These are phyloP conservation scores for Cladosporium velox DNA, from an alignment of 2,329 filamentous ascomycete genomes.

Conservation along the genomic window DNA sequence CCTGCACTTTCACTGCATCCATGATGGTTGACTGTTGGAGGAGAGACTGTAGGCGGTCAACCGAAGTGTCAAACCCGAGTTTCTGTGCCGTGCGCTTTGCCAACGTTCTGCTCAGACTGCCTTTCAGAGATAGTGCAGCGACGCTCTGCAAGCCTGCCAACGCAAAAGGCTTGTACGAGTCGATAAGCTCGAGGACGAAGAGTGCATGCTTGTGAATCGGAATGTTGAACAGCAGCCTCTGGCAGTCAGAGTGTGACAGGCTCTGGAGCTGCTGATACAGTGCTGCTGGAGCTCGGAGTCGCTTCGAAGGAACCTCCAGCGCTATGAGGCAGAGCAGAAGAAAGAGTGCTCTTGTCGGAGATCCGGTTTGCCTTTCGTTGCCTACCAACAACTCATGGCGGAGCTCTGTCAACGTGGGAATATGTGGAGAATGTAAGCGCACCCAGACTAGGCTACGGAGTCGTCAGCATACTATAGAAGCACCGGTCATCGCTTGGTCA, in stretches of 20 bases:
- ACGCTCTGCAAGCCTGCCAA: conserved; percentile 13
- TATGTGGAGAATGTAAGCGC: conserved; percentile 21
- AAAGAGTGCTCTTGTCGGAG: conserved; percentile 16
- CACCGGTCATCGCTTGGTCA: background rate
- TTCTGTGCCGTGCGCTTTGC: conserved; percentile 18
- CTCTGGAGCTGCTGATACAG: conserved; percentile 9
- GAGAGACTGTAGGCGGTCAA: background rate
- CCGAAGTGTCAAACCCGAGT: conserved; percentile 9
- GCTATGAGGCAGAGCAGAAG: conserved; percentile 15
- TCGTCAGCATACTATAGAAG: background rate
- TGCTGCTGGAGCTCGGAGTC: background rate
- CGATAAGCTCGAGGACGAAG: conserved; percentile 16
- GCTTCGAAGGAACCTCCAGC: conserved; percentile 19
- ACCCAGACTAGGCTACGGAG: conserved; percentile 23
- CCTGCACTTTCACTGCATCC: background rate
- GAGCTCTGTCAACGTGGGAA: conserved; percentile 20
- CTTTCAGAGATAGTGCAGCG: conserved; percentile 21
- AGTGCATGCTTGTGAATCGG: conserved; percentile 18
- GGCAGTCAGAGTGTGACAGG: background rate
- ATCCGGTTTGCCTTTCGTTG: background rate
- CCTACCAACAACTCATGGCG: background rate
- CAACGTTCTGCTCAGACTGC: conserved; percentile 16
- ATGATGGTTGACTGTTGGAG: background rate
- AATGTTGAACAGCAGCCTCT: conserved; percentile 6
- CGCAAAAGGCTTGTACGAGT: conserved; percentile 22